Base-by-base conservation (phyloP, 352 stramenopile species). In the Pythium vanterpoolii region DNA sequence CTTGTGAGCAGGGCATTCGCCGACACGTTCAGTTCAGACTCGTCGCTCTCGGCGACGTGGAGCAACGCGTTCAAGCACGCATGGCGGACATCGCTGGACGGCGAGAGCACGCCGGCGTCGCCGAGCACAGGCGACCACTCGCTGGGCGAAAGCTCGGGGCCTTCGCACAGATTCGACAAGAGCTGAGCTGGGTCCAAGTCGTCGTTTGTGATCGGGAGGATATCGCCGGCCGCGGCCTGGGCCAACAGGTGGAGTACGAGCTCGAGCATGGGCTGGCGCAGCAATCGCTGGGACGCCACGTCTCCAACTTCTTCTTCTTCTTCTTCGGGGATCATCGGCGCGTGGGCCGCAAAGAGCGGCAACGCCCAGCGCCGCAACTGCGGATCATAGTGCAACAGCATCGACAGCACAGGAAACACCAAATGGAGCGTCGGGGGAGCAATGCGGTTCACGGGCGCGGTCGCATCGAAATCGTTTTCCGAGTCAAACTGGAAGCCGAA, bases 241-340 rank as follows among this genome's bases (percentile, higher is more conserved):
- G 71, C 70, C 13, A 96, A 67, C 53, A 93, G 46, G 51, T 81
- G 52, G 10, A 96, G 67, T 50, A 70, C 72, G 16, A 93, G 64
- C 24, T 89, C 76, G 39, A 96, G 47, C 81, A 96, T 93, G 19
- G 87, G 73, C 47, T 74, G 68, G 10, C 85, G 86, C 6, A 96
- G 67, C 44, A 92, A 50, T 2, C 83, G 77, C 64, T 96, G 86
- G 0, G 86, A 64, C 1, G 72, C 77, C 4, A 90, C 77, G 53
- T 96, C 86, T 8, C 85, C 86, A n/a, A 95, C 75, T 64, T 96
- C 86, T 59, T 94, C 84, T 30, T 96, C 86, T 19, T 96, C 86
- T 36, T 96, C 86, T 26, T 93, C 80, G 10, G 81, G 79, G 46
- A 96, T 96, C 79, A 93, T 94, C n/a, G 71, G 79, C 16, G 76